Base-by-base conservation (phyloP, 2,329 filamentous ascomycete genomes). In the Fusarium sp. region DNA sequence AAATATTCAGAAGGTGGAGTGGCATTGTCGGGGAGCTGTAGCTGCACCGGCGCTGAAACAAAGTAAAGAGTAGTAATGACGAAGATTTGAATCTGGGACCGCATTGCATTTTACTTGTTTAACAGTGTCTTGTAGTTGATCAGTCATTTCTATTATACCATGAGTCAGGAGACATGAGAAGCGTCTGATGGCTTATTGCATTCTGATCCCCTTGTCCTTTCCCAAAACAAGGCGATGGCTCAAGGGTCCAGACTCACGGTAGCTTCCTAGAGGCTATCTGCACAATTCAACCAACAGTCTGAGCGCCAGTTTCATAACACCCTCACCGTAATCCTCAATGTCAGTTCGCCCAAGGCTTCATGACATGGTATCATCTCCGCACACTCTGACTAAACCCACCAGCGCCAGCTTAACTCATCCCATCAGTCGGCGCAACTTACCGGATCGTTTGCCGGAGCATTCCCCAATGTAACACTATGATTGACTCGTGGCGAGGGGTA, bases 1-100 rank as follows among this genome's bases (percentile, higher is more conserved):
- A 0, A 82, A 81, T 24, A 66, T 82, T 3, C 80, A 82, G 58
- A 79, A 44, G 8, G 75, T 82, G 0, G 73, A 82, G 11, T 82
- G 81, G 80, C 79, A 81, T 62, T 82, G 80, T 26, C 66, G 71
- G 1, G 79, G 79, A 13, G 79, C 75, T 6, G 69, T 75, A 0
- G 35, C 55, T 4, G 71, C 64, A 3, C 65, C 72, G 2, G 7
- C 13, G 2, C 8, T 70, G 24, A 70, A 66, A 13, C 35, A 35
- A 11, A 20, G 9, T 0, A 55, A 55, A 8, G 10, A 4, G n/a
- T 5, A 51, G n/a, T 31, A 13, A 28, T n/a, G 3, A 13, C 24
- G 24, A 45, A 9, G 0, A 6, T 18, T 13, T 26, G 1, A 1
- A 20, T 12, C 7, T 26, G 6, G 3, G 7, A 14, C 11, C 7